phyloP scores from a whole-genome alignment of 2,329 filamentous ascomycete genomes.

The Epichloe aotearoae region DNA sequence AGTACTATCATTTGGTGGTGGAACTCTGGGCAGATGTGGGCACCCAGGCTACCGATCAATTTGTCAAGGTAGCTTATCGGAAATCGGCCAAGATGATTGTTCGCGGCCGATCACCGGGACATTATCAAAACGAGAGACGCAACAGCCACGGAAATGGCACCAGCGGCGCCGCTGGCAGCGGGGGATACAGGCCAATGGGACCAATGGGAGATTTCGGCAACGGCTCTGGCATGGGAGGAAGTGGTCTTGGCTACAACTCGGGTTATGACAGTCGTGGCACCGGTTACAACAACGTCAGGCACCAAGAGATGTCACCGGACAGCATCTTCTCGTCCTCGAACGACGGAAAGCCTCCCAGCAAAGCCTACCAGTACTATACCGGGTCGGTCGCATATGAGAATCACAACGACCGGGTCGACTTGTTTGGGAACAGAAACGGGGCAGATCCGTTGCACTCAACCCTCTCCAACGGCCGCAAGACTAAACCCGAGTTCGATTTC shows the following conservation, averaged over 20 bases:
- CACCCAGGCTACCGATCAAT: slow-evolving; percentile 35
- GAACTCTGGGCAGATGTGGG: slow-evolving; percentile 65
- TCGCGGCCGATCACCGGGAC: slow-evolving; percentile 70
- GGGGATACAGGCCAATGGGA: slow-evolving; percentile 23
- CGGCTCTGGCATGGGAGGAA: slow-evolving; percentile 24
- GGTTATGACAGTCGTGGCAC: slow-evolving; percentile 16
- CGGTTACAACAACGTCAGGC: slow-evolving; percentile 30
- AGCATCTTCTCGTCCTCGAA: slow-evolving; percentile 34
- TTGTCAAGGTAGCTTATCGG: slow-evolving; percentile 56
- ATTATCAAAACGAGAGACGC: slow-evolving; percentile 60
- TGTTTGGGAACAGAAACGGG: slow-evolving; percentile 30
- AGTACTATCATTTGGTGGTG: slow-evolving; percentile 84
- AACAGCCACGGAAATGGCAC: slow-evolving; percentile 56
- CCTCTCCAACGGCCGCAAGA: slow-evolving; percentile 19
- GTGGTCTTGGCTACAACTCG: slow-evolving; percentile 12
- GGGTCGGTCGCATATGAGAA: slow-evolving; percentile 36
- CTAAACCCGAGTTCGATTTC: slow-evolving; percentile 37
- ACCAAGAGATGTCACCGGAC: slow-evolving; percentile 37
- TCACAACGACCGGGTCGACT: slow-evolving; percentile 33
- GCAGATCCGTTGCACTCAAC: slow-evolving; percentile 21
- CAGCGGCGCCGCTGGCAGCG: slow-evolving; percentile 49
- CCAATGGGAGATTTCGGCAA: slow-evolving; percentile 17
- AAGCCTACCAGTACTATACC: slow-evolving; percentile 43
- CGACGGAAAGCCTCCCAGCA: slow-evolving; percentile 34
- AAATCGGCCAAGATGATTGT: slow-evolving; percentile 76